Base-by-base conservation (phyloP, 2,329 filamentous ascomycete species). In the Penicillium vulpinum region DNA sequence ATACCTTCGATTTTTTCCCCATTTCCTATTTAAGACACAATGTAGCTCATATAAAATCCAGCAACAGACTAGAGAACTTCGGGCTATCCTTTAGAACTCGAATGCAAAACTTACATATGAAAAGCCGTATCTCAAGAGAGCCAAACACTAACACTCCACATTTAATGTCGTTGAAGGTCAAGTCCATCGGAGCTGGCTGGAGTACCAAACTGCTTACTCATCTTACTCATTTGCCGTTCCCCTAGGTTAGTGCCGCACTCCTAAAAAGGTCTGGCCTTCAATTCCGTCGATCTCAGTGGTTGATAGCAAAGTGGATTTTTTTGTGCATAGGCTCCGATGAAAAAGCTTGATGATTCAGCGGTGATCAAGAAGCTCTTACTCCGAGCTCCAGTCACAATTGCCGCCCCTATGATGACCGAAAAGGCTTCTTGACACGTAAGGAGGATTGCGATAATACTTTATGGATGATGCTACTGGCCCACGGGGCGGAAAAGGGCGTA, bases 381-480 rank as follows among this genome's bases (percentile, higher is more conserved):
- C 36, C 36, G 35, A 50, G 22, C 24, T 39, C 48, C 48, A 43
- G 36, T 51, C 38, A 45, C 40, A 28, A 38, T 29, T 38, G 21
- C 21, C 26, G 16, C 16, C 28, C 43, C 35, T 16, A 40, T 39
- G 3, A 38, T 28, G 51, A 28, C 28, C 18, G 9, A 21, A 36
- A 49, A 38, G 44, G 35, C 51, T 38, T 31, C 18, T 35, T 7
- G 40, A 52, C 21, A 52, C 5, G 8, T 40, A 49, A 50, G n/a
- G 13, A n/a, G 26, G 10, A 39, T 39, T 36, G 22, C 21, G 10
- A 47, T n/a, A 47, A 26, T 18, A n/a, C 39, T 55, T 38, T 44
- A 55, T 55, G 52, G 52, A 55, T 10, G 36, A 54, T n/a, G 21
- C 46, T 40, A 51, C 52, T 38, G 46, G 52, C 24, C 24, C 52